Base-by-base conservation (phyloP, 2,329 filamentous ascomycete species). In the Sporothrix pseudoabietina region DNA sequence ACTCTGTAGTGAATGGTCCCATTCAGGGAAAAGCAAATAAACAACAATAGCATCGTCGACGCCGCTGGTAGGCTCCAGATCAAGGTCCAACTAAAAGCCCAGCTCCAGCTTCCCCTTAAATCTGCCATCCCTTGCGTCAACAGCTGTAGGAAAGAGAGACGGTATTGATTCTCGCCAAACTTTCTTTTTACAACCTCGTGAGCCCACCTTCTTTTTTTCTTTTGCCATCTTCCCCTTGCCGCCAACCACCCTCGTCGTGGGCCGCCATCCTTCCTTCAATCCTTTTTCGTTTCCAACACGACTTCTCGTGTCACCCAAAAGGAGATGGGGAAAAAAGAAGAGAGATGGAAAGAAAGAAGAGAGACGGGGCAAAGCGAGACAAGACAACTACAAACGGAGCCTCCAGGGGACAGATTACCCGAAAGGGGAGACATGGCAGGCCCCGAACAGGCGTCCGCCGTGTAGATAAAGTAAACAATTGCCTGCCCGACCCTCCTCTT, bases 361-460 rank as follows among this genome's bases (percentile, higher is more conserved):
- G 14, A 35, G 35, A 8, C n/a, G n/a, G 52, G 14, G 35, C 52
- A 61, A 49, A 71, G 52, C 52, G 69, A 69, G 32, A 71, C 54
- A 59, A 49, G 44, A 49, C 14, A 49, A 12, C 4, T 8, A 35
- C 35, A 35, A 26, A 55, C 54, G 69, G 69, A 71, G 35, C 35
- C 8, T 8, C 30, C 47, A 39, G 59, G 39, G 44, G 69, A 39
- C 49, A 52, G 68, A 44, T 47, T 47, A 59, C 68, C 68, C 68
- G n/a, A 35, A 59, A 41, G 35, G 19, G 22, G 22, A 26, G 8
- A 19, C 4, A 44, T 44, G 39, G 39, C 49, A n/a, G n/a, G 8
- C 19, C 61, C 5, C 14, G 47, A 39, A 16, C 19, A 47, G 35
- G 8, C 4, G 35, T 35, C 5, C 35, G 35, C 3, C 35, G 35